Evolutionary conservation across 2,329 filamentous ascomycete genomes (phyloP), one percentile per base, ranked within the genome.

Genomic region (Leptographium wingfieldii): DNA sequence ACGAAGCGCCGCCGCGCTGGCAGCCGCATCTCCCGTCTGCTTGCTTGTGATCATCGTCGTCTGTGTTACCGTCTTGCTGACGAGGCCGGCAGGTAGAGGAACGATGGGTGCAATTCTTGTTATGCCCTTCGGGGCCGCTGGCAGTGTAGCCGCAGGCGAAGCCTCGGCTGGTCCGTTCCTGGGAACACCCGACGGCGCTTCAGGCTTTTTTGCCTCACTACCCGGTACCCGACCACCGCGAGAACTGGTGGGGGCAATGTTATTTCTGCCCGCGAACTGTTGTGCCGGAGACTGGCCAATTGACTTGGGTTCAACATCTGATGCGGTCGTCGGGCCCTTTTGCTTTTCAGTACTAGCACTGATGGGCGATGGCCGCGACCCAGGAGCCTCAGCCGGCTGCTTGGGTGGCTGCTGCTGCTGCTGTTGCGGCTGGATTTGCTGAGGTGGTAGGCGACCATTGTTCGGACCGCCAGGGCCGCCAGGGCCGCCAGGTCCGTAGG

Each of bases 41-140:
- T 78, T 66, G 10, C 70, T 65, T 62, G 77, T 76, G 1, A 73
- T 68, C 11, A 69, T 67, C 3, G 74, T 68, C 5, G 68, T 35
- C 58, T 67, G 67, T 25, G 65, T 31, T 62, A 65, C 64, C 2
- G 66, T 60, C 61, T 65, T 73, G 38, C 67, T 63, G 19, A 69
- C 68, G 22, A 73, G 69, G 27, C 75, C 72, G 60, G 77, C 79
- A 16, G 80, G 73, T 1, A 88, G 77, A 31, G 87, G 87, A 31
- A 90, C 75, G 14, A 82, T 87, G 1, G 86, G 86, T 19, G 83
- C 77, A 57, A 87, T 77, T 40, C 85, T 82, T 55, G 73, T 75
- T 1, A 51, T 63, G 70, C 75, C 65, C 72, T 80, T 19, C 77
- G 77, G 12, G 75, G 78, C 16, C 73, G 77, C 3, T 74, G 78